Evolutionary conservation across 2,329 filamentous ascomycete genomes (phyloP).

Genomic region (Fusarium liriodendri): DNA sequence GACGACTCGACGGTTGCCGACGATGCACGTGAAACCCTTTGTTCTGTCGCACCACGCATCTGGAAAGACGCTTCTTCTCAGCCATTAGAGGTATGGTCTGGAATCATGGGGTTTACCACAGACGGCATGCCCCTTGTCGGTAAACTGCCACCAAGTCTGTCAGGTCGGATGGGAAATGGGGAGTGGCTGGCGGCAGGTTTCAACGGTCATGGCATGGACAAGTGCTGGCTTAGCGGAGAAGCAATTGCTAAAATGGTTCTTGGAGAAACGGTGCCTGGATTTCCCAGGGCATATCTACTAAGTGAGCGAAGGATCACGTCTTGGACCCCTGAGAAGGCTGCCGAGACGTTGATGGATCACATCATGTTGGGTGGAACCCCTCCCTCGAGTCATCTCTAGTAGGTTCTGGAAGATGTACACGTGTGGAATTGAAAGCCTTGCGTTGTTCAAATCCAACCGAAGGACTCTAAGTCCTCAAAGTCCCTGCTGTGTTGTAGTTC

Average conservation of each 20-base stretch:
- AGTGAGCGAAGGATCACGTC: slow-evolving; percentile 1
- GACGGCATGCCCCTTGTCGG: slow-evolving; percentile 63
- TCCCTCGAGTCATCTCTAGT: slow-evolving; percentile 21
- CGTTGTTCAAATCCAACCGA: neutral
- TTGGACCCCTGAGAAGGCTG: slow-evolving; percentile 21
- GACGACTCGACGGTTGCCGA: neutral
- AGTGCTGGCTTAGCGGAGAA: slow-evolving; percentile 61
- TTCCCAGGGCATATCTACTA: slow-evolving; percentile 31
- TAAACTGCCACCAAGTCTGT: slow-evolving; percentile 47
- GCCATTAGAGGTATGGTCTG: slow-evolving; percentile 54
- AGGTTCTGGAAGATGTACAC: neutral
- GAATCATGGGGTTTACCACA: slow-evolving; percentile 58
- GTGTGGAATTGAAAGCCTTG: neutral
- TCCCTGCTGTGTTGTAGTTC: neutral
- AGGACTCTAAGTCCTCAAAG: neutral
- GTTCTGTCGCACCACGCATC: neutral
- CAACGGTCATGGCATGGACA: slow-evolving; percentile 62
- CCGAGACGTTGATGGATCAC: slow-evolving; percentile 30
- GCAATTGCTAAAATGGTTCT: slow-evolving; percentile 48
- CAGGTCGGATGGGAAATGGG: slow-evolving; percentile 27
- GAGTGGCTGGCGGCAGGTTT: slow-evolving; percentile 63
- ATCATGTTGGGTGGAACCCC: slow-evolving; percentile 11
- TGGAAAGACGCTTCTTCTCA: neutral
- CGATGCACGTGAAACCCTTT: neutral
- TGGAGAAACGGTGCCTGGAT: slow-evolving; percentile 30